Evolutionary conservation across 768 basidiomycete genomes (phyloP).

Genomic region (Kwoniella europaea): DNA sequence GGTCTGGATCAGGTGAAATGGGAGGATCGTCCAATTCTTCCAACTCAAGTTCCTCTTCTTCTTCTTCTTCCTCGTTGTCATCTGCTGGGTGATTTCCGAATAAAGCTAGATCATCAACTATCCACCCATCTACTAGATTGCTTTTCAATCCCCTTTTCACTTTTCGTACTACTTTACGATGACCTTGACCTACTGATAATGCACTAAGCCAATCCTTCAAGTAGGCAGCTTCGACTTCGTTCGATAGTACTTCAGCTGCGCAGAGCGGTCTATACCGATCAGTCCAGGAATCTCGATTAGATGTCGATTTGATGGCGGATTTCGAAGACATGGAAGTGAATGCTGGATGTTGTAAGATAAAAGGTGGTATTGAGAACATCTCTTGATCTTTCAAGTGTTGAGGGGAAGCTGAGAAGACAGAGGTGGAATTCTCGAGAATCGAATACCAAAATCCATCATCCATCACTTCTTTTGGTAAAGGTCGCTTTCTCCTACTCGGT

Average conservation of each 20-base stretch:
- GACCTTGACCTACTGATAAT: constrained; percentile 44
- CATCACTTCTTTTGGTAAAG: neutral
- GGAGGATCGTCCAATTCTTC: constrained; percentile 33
- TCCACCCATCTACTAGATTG: constrained; percentile 50
- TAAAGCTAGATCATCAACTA: constrained; percentile 54
- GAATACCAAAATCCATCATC: constrained; percentile 20
- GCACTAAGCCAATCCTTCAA: constrained; percentile 54
- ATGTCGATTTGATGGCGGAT: neutral
- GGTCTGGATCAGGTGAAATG: constrained; percentile 21
- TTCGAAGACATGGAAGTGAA: constrained; percentile 22
- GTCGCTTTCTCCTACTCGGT: constrained; percentile 10
- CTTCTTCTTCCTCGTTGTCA: constrained; percentile 13
- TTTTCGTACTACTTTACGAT: constrained; percentile 48
- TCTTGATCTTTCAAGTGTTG: too few relatives aligned
- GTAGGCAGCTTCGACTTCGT: constrained; percentile 54
- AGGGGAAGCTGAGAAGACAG: neutral
- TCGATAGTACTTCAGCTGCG: constrained; percentile 52
- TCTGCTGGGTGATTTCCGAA: constrained; percentile 26
- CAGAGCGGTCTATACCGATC: constrained; percentile 51
- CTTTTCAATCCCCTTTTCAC: constrained; percentile 36
- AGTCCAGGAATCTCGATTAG: constrained; percentile 49
- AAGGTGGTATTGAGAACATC: neutral
- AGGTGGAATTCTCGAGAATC: neutral
- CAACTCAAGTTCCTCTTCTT: constrained; percentile 29
- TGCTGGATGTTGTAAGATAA: constrained; percentile 31